phyloP scores from a whole-genome alignment of 2,329 filamentous ascomycete genomes.

The Blastomyces emzantsi region DNA sequence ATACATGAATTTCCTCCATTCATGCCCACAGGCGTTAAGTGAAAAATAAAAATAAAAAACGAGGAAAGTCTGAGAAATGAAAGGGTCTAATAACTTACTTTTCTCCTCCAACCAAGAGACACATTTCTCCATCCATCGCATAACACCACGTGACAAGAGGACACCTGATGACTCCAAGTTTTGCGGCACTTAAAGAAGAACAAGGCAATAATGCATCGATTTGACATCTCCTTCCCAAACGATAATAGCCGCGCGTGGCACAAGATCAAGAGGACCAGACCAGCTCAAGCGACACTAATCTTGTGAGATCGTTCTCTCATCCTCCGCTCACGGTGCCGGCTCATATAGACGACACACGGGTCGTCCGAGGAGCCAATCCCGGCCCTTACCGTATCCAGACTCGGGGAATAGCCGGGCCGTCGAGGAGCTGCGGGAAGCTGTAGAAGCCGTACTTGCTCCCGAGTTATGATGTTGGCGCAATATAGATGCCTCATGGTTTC shows the following conservation, averaged over 20 bases:
- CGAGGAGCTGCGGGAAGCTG: conserved; percentile 33
- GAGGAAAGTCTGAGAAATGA: neutral
- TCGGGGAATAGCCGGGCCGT: conserved; percentile 31
- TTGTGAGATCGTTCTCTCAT: conserved; percentile 29
- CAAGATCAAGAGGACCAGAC: neutral
- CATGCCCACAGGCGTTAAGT: too few species aligned
- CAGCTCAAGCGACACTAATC: conserved; percentile 23
- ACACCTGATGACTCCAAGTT: neutral
- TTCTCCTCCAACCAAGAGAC: neutral
- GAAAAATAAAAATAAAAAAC: neutral
- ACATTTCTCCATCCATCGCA: neutral
- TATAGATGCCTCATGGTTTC: conserved; percentile 40
- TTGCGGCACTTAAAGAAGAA: neutral
- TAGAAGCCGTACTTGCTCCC: conserved; percentile 37
- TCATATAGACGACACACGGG: conserved; percentile 33
- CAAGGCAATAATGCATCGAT: neutral
- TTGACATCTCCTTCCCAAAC: neutral
- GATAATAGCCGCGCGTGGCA: neutral
- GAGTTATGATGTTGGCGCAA: conserved; percentile 33
- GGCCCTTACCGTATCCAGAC: conserved; percentile 28
- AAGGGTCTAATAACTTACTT: neutral
- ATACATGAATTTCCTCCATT: too few species aligned
- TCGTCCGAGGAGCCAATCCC: conserved; percentile 34
- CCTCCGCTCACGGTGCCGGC: conserved; percentile 32
- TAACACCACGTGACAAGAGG: neutral